Percentiles rank a stretch among this genome's conserved stretches.
These are phyloP conservation scores for Nymphaea colorata DNA, from an alignment of 164 flowering plant genomes.

Conservation along the genomic window DNA sequence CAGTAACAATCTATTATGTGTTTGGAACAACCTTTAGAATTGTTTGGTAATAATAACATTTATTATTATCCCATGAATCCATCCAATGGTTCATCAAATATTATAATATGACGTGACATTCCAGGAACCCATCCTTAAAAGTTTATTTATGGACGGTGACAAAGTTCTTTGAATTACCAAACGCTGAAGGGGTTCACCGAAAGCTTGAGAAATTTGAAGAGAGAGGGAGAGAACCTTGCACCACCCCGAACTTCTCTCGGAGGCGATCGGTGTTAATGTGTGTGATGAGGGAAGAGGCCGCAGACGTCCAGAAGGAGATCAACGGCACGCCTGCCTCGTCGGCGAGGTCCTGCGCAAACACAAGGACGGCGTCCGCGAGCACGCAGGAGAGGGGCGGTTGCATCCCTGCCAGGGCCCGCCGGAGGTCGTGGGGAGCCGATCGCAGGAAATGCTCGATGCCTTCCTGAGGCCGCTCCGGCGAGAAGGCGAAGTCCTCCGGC, in stretches of 20 bases:
- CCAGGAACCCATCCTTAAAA: no score
- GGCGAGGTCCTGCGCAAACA: slow-evolving; percentile 28
- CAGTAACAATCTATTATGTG: no score
- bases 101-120: no score
- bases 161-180: no score
- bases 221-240: slow-evolving; percentile 4
- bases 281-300: slow-evolving; percentile 14
- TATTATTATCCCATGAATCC: no score
- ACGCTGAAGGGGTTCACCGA: no score
- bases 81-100: background rate
- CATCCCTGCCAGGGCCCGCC: no score
- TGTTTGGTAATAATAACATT: no score
- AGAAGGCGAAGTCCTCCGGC: slow-evolving; percentile 16
- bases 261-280: slow-evolving; percentile 22
- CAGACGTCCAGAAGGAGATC: slow-evolving; percentile 31
- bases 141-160: no score
- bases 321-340: slow-evolving; percentile 29
- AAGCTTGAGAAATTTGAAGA: background rate
- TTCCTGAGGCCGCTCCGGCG: slow-evolving; percentile 14
- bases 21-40: no score
- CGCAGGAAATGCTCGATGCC: slow-evolving; percentile 21
- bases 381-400: no score
- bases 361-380: slow-evolving; percentile 15
- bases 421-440: slow-evolving; percentile 21
- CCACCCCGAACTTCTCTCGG: slow-evolving; percentile 6